Evolutionary conservation across 2,329 filamentous ascomycete species (phyloP), one percentile per base, ranked within the genome.

Genomic region (Sarocladium strictum): DNA sequence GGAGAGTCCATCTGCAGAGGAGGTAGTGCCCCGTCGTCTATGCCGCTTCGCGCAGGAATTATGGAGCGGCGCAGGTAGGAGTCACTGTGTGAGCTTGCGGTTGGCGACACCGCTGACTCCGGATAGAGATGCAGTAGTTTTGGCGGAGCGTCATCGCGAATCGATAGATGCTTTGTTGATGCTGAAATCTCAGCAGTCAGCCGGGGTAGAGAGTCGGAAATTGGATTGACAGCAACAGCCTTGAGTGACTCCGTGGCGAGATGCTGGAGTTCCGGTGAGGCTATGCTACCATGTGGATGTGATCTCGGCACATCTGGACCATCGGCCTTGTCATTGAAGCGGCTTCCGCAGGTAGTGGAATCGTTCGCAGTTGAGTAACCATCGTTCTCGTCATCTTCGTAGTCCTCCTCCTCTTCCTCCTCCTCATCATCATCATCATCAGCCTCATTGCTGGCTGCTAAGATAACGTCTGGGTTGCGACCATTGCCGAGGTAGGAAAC

Each of bases 381-480:
- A 23, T 51, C 41, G 33, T 33, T 45, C 53, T 41, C 57, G 37
- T 62, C 65, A 41, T 70, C 69, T 58, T 75, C 72, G 58, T 73
- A 71, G 45, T 75, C 71, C 14, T 72, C 72, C 54, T 72, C n/a
- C n/a, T n/a, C n/a, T n/a, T n/a, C n/a, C n/a, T n/a, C n/a, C n/a
- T n/a, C n/a, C n/a, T n/a, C n/a, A n/a, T n/a, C 69, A 54, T 72
- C 73, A 49, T 88, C 72, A 21, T 80, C 75, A 59, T 76, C 66
- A 58, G 37, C 33, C 15, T 33, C 19, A n/a, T 72, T 70, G 58
- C 76, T 79, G 55, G 82, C 86, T 63, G 71, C 65, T 59, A 71
- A 72, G 56, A 85, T 84, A 63, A 90, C 79, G 52, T 90, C 84
- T 52, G 80, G 83, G 60, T 76, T 75, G 64, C 83, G 83, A 63